phyloP scores from a whole-genome alignment of 208 protist species.

The Strigomonas oncopelti region DNA sequence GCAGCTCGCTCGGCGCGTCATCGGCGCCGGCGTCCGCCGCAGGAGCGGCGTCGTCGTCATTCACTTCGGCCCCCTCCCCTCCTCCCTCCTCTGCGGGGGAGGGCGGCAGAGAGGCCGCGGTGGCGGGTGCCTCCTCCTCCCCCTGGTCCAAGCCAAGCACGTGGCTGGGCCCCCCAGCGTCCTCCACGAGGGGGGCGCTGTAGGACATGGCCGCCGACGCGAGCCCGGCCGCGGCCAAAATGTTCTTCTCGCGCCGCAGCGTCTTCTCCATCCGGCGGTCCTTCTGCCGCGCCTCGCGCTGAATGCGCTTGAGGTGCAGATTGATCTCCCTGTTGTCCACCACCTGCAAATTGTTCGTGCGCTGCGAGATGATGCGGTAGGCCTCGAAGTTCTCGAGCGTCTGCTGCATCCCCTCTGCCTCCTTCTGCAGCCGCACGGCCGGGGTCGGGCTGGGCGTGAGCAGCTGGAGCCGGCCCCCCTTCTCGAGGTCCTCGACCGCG shows the following conservation, averaged over 20 bases:
- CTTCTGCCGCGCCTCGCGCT: constrained; percentile 36
- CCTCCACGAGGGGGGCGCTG: constrained; percentile 28
- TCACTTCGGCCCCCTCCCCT: constrained; percentile 1
- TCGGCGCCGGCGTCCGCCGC: background rate
- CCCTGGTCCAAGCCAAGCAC: constrained; percentile 4
- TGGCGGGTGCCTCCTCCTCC: background rate
- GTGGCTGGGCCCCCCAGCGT: constrained; percentile 2
- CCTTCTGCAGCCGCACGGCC: constrained; percentile 60
- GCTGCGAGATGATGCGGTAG: constrained; percentile 85
- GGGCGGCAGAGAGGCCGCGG: background rate
- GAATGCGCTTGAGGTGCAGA: constrained; percentile 65
- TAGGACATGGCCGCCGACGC: constrained; percentile 62
- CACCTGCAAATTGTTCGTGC: constrained; percentile 86
- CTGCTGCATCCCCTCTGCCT: constrained; percentile 70
- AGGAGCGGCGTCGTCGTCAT: background rate
- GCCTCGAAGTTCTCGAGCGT: constrained; percentile 86
- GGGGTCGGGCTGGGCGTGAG: constrained; percentile 44
- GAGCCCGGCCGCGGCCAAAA: constrained; percentile 62
- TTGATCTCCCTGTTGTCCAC: constrained; percentile 89
- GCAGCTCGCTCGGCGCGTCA: constrained; percentile 49
- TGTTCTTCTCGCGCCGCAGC: constrained; percentile 59
- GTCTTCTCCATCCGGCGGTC: constrained; percentile 53
- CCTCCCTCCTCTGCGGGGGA: background rate
- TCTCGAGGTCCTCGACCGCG: constrained; percentile 20
- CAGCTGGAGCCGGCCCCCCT: constrained; percentile 6